A percentile compares a stretch with the other conserved stretches of the same genome.
These are phyloP conservation scores for Cajanus cajan DNA, from an alignment of 306 rosid genomes.

Conservation along the genomic window DNA sequence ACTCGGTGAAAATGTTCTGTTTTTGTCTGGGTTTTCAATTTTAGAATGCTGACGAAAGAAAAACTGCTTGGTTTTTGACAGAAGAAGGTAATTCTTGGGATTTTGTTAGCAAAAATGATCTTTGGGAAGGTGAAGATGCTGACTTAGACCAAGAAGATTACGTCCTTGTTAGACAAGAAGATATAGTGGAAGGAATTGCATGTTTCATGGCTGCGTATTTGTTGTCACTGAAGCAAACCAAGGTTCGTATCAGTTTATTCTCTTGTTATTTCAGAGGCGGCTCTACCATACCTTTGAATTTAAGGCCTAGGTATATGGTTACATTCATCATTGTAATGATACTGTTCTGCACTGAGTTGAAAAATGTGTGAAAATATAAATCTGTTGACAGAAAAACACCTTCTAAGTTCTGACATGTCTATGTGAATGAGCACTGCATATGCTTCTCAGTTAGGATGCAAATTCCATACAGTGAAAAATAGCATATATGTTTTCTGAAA, in stretches of 20 bases:
- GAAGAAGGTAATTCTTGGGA: constrained; percentile 96
- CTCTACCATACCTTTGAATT: background rate
- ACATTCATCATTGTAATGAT: constrained; percentile 11
- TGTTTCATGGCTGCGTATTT: constrained; percentile 97
- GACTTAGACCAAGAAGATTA: constrained; percentile 72
- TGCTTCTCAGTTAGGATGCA: background rate
- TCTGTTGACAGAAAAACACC: background rate
- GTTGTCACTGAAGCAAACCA: constrained; percentile 83
- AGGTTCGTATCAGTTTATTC: constrained; percentile 46
- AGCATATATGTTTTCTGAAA: background rate
- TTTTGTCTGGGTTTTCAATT: background rate
- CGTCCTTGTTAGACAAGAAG: constrained; percentile 89
- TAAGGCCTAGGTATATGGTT: background rate
- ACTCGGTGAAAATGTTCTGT: constrained; percentile 25
- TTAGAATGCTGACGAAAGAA: background rate
- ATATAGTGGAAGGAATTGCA: constrained; percentile 91
- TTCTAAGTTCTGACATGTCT: background rate
- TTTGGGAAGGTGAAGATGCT: constrained; percentile 69
- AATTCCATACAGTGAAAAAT: background rate
- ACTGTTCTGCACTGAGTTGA: background rate
- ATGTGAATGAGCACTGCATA: background rate
- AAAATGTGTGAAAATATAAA: background rate
- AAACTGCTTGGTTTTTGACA: constrained; percentile 34
- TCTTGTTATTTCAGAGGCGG: constrained; percentile 1
- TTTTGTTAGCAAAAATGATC: constrained; percentile 70